phyloP scores from a whole-genome alignment of 1,139 yeast genomes.

The Petasospora fabianii region DNA sequence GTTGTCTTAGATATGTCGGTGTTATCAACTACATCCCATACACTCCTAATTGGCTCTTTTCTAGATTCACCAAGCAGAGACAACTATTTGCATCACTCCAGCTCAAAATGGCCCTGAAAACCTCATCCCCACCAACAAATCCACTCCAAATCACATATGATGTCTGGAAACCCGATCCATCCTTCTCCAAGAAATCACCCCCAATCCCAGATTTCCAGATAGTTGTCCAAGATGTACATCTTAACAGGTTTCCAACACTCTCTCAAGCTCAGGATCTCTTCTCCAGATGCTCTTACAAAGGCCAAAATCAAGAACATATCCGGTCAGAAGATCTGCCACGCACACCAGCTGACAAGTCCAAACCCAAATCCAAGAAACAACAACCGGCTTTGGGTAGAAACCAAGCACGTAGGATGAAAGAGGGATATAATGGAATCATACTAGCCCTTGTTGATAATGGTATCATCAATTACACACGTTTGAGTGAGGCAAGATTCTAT shows the following conservation, averaged over 20 bases:
- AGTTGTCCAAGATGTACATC: constrained; percentile 52
- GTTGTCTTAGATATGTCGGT: constrained; percentile 5
- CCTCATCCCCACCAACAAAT: background rate
- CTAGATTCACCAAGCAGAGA: constrained; percentile 36
- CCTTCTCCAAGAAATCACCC: constrained; percentile 65
- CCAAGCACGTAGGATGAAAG: constrained; percentile 8
- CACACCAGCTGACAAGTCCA: background rate
- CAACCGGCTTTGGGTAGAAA: constrained; percentile 2
- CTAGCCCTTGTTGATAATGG: constrained; percentile 15
- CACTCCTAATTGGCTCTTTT: constrained; percentile 25
- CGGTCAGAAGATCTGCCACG: constrained; percentile 1
- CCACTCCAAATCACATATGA: constrained; percentile 38
- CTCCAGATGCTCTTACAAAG: constrained; percentile 14
- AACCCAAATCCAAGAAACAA: background rate
- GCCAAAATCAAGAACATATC: constrained; percentile 2
- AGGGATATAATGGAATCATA: constrained; percentile 10
- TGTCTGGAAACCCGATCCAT: constrained; percentile 82
- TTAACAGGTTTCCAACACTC: constrained; percentile 50
- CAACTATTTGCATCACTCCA: constrained; percentile 41
- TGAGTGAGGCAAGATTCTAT: constrained; percentile 7
- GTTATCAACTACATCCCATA: constrained; percentile 23
- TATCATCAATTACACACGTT: constrained; percentile 13
- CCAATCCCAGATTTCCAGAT: constrained; percentile 76
- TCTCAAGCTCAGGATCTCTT: constrained; percentile 31
- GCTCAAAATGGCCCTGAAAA: constrained; percentile 19